phyloP scores from a whole-genome alignment of 495 filamentous ascomycete genomes.

The Hyaloscypha bicolor region DNA sequence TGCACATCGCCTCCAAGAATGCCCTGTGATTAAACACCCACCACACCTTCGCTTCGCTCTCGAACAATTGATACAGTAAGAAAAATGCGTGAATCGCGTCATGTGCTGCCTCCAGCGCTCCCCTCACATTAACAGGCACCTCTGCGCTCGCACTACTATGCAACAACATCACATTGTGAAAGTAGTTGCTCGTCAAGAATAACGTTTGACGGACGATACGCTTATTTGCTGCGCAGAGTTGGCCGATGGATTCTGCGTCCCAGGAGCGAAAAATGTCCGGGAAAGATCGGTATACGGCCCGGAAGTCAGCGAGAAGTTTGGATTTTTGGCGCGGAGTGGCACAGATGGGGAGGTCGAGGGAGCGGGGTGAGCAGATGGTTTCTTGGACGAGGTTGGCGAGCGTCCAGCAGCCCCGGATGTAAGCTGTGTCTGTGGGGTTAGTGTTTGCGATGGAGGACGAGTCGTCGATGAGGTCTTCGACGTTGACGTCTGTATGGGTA shows the following conservation, averaged over 20 bases:
- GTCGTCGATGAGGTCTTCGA: conserved; percentile 63
- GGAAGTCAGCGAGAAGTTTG: conserved; percentile 62
- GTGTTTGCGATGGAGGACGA: conserved; percentile 47
- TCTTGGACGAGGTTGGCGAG: conserved; percentile 72
- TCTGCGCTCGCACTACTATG: conserved; percentile 61
- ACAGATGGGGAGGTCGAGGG: conserved; percentile 65
- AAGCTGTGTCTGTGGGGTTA: conserved; percentile 62
- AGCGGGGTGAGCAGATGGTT: conserved; percentile 66
- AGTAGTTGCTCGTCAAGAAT: conserved; percentile 71
- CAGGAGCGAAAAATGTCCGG: conserved; percentile 63
- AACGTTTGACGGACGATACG: conserved; percentile 66
- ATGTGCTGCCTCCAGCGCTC: conserved; percentile 69
- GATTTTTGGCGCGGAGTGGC: conserved; percentile 59
- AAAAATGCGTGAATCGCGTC: conserved; percentile 58
- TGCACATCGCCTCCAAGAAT: conserved; percentile 60
- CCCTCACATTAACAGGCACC: conserved; percentile 62
- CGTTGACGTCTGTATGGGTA: conserved; percentile 71
- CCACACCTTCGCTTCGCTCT: conserved; percentile 69
- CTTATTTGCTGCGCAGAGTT: conserved; percentile 53
- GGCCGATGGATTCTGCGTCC: conserved; percentile 53
- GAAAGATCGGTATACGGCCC: conserved; percentile 62
- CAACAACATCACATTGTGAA: conserved; percentile 72
- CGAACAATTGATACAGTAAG: conserved; percentile 62
- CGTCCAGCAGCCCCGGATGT: conserved; percentile 70
- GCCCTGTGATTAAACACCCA: conserved; percentile 78